Percentiles rank a stretch among this genome's conserved stretches.
Evolutionary conservation across 2,329 filamentous ascomycete genomes (phyloP).

Genomic region (Pyrenophora seminiperda): DNA sequence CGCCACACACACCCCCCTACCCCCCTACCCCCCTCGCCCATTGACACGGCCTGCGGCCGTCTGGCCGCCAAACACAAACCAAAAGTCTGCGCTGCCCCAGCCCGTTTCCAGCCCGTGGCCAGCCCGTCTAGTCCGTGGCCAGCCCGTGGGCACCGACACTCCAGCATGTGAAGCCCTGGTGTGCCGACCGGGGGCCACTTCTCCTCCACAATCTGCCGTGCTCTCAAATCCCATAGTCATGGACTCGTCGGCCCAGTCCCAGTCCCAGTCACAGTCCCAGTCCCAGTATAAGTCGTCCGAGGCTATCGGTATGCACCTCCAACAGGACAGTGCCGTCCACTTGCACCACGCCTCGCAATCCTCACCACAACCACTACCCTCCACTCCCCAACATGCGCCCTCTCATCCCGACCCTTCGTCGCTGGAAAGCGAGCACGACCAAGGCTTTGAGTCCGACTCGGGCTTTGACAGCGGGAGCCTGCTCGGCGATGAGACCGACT

Average conservation of each 20-base stretch:
- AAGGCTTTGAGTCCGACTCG: constrained; percentile 38
- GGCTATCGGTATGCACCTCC: constrained; percentile 20
- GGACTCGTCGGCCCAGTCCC: constrained; percentile 17
- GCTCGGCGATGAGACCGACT: constrained; percentile 44
- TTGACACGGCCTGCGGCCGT: too few species aligned
- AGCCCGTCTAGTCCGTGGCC: neutral
- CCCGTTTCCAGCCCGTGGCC: constrained; percentile 1
- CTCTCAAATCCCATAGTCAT: constrained; percentile 2
- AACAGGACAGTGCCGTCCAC: constrained; percentile 32
- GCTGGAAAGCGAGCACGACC: constrained; percentile 6
- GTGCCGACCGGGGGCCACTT: neutral
- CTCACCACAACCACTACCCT: constrained; percentile 7
- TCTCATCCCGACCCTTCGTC: neutral
- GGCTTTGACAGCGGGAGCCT: constrained; percentile 46
- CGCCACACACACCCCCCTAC: neutral
- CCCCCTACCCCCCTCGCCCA: constrained; percentile 2
- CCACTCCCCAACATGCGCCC: neutral
- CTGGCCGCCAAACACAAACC: neutral
- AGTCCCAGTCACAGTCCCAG: too few species aligned
- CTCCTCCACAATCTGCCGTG: neutral
- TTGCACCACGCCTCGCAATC: constrained; percentile 19
- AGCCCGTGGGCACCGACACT: neutral
- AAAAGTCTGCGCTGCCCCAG: neutral
- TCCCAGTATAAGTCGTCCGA: constrained; percentile 22
- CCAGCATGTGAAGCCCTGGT: neutral